A percentile compares a stretch with the other conserved stretches of the same genome.
Conservation (phyloP, 1,284 basidiomycete species). For the Irpex sp. region DNA sequence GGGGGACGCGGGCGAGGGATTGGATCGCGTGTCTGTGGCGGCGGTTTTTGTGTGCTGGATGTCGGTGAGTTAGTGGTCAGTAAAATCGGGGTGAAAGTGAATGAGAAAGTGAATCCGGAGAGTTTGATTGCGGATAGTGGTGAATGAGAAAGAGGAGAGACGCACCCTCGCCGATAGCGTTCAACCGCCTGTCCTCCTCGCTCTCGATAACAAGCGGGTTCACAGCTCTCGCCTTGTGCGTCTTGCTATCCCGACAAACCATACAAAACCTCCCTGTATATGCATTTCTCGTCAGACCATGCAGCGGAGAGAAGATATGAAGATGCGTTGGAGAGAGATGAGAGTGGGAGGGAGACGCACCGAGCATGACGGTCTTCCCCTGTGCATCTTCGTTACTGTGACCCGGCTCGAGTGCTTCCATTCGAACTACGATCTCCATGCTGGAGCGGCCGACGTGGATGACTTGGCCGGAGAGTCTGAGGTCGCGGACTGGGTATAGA, state of each 20-base stretch:
- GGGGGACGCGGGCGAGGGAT: conserved; percentile 67
- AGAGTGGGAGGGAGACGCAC: background rate
- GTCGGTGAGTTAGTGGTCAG: background rate
- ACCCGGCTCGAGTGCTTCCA: conserved; percentile 56
- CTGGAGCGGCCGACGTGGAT: conserved; percentile 73
- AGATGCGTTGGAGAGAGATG: too few relatives aligned
- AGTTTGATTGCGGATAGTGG: background rate
- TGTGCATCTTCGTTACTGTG: background rate
- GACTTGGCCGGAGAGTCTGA: conserved; percentile 74
- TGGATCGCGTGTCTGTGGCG: conserved; percentile 46
- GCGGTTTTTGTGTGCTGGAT: conserved; percentile 42
- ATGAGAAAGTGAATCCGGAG: too few relatives aligned
- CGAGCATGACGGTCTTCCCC: background rate
- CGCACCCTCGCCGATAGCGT: background rate
- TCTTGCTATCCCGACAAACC: conserved; percentile 73
- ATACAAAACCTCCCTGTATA: conserved; percentile 50
- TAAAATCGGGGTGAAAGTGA: background rate
- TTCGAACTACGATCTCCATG: conserved; percentile 79
- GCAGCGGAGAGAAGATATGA: too few relatives aligned
- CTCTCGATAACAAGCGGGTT: conserved; percentile 58
- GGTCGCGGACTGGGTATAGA: conserved; percentile 55
- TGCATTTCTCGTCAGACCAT: background rate
- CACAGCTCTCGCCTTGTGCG: conserved; percentile 60
- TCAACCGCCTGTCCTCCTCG: conserved; percentile 57
- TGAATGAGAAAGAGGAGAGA: background rate